Evolutionary conservation across 495 filamentous ascomycete species (phyloP).

Genomic region (Penicillium silybi): DNA sequence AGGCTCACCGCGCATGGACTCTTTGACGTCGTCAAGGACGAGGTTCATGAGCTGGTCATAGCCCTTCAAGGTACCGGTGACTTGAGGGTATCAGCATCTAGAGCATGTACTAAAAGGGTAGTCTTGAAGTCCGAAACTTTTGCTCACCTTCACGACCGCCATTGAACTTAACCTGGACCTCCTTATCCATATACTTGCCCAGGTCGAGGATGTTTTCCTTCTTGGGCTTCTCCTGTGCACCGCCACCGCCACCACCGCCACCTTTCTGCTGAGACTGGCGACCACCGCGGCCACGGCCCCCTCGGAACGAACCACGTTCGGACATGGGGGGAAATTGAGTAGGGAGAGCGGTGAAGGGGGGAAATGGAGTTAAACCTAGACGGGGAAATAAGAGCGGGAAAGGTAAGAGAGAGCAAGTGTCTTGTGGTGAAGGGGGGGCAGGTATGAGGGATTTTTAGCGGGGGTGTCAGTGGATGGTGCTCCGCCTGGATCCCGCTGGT

Average conservation of each 20-base stretch:
- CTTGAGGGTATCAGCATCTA: slow-evolving; percentile 39
- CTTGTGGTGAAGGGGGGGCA: slow-evolving; percentile 2
- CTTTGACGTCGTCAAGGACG: slow-evolving; percentile 90
- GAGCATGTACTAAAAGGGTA: neutral
- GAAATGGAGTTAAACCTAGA: neutral
- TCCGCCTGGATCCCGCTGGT: slow-evolving; percentile 10
- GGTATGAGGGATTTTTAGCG: slow-evolving; percentile 32
- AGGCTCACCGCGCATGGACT: slow-evolving; percentile 71
- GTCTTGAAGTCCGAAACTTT: neutral
- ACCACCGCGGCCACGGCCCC: slow-evolving; percentile 46
- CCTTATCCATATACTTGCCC: slow-evolving; percentile 93
- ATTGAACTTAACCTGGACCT: slow-evolving; percentile 92
- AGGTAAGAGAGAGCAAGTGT: neutral
- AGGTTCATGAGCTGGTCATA: slow-evolving; percentile 98
- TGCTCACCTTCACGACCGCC: slow-evolving; percentile 83
- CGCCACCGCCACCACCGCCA: slow-evolving; percentile 48
- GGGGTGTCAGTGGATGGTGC: slow-evolving; percentile 3
- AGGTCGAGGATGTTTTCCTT: slow-evolving; percentile 98
- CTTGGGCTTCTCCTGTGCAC: slow-evolving; percentile 71
- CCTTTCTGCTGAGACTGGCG: slow-evolving; percentile 37
- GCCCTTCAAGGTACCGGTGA: slow-evolving; percentile 84
- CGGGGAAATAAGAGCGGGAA: neutral
- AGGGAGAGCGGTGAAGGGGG: slow-evolving; percentile 7
- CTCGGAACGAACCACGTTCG: slow-evolving; percentile 64
- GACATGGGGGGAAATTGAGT: slow-evolving; percentile 51